Base-by-base conservation (phyloP, 2,329 filamentous ascomycete genomes). In the Phaeosphaeria sp. region DNA sequence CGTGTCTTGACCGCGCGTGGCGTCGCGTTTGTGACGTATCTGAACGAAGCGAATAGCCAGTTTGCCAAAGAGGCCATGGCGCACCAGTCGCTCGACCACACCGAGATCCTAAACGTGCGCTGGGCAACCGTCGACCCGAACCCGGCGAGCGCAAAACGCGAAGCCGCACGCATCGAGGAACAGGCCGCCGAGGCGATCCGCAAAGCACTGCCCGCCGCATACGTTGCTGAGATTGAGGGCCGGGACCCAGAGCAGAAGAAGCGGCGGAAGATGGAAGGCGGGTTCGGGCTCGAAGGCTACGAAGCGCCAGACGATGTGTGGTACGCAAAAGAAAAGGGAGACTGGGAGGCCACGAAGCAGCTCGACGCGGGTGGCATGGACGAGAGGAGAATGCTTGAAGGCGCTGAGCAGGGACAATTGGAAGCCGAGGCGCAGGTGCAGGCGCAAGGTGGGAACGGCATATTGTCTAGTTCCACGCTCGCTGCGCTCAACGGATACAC, bases 121-220 rank as follows among this genome's bases (percentile, higher is more conserved):
- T 99, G 95, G 95, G 95, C 95, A 43, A 99, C 95, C 0, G 90
- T 92, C 6, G 95, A 99, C 73, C 95, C 95, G 1, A 99, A 99
- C 67, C 95, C 95, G 0, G 89, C 95, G 82, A 93, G 94, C 1
- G 92, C 97, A 76, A 96, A 96, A 63, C 86, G 96, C 59, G 95
- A 99, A 78, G 94, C 90, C 2, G 85, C 90, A 41, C 85, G 90
- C 42, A 90, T 99, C 59, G 95, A 99, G 74, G 95, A 99, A 73
- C 95, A 99, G 76, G 95, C 95, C 1, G 95, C 95, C 0, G 95
- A 97, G 71, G 96, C 95, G 1, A 92, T 99, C 56, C 84, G 95
- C 18, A 85, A 90, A 64, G 94, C 95, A 0, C 81, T 99, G 4
- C 95, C 95, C 0, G 92, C 90, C 0, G 92, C 93, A 25, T 98